Conservation (phyloP, 139 green algal species). For the Spirogloea muscicola region DNA sequence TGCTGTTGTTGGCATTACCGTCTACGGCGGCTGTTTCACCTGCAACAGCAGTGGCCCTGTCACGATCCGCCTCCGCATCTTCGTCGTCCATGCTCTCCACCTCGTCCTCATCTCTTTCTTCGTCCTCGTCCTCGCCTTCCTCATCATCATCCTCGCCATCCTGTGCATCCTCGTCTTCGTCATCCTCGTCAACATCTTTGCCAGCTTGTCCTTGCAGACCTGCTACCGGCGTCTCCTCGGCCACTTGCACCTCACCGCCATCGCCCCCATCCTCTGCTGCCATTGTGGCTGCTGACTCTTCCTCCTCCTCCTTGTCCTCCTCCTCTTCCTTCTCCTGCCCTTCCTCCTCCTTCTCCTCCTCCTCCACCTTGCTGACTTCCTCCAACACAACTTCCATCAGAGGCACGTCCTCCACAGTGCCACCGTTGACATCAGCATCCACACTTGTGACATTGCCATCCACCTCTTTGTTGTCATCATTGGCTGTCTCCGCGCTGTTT, state of each 20-base stretch:
- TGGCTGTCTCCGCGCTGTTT: too few relatives aligned
- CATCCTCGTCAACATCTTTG: background rate
- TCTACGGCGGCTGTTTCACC: too few relatives aligned
- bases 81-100: background rate
- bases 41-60: too few relatives aligned
- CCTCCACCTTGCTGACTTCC: background rate
- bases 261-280: background rate
- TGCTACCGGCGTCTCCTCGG: background rate
- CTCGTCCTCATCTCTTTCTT: background rate
- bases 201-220: background rate
- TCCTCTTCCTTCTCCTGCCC: background rate
- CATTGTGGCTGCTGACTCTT: background rate
- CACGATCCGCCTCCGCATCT: background rate
- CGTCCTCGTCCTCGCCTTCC: constrained; percentile 10
- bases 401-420: background rate
- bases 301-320: background rate
- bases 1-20: too few relatives aligned
- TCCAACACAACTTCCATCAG: background rate
- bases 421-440: background rate
- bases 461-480: constrained; percentile 9
- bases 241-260: background rate
- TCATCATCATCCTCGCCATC: background rate
- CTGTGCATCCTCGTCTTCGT: background rate
- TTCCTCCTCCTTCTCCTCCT: background rate
- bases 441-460: background rate